Conservation (phyloP, 78 protist species). For the Speleostelium caveatum region DNA sequence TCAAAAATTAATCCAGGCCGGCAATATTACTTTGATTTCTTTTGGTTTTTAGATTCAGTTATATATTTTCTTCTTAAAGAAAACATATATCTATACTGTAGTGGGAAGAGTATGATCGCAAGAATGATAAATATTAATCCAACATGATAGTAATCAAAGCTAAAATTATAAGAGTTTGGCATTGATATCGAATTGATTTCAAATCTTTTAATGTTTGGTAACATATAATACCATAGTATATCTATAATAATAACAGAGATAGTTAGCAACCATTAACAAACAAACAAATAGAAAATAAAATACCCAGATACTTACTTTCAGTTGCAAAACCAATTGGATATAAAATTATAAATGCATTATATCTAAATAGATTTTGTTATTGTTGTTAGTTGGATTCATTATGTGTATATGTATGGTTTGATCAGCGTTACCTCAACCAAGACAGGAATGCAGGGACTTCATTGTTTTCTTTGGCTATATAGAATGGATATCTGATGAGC, state of each 20-base stretch:
- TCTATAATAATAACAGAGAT: background rate
- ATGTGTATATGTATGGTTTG: too few relatives aligned
- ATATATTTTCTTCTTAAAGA: conserved; percentile 27
- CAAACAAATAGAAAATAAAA: background rate
- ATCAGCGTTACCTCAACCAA: conserved; percentile 40
- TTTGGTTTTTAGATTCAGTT: background rate
- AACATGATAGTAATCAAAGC: conserved; percentile 40
- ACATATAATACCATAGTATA: conserved; percentile 49
- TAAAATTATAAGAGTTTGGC: conserved; percentile 41
- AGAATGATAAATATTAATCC: conserved; percentile 8
- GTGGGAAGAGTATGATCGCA: conserved; percentile 33
- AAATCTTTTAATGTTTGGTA: conserved; percentile 15
- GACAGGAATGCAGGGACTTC: conserved; percentile 14
- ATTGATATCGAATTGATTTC: conserved; percentile 9
- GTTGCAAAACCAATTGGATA: conserved; percentile 63
- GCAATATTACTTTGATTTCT: too few relatives aligned
- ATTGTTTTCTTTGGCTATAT: background rate
- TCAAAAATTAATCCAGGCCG: too few relatives aligned
- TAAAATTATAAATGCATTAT: conserved; percentile 57
- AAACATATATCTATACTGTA: conserved; percentile 48
- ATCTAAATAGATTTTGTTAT: too few relatives aligned
- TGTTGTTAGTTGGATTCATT: too few relatives aligned
- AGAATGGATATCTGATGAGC: conserved; percentile 50
- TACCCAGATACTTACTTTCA: conserved; percentile 25
- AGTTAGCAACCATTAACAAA: background rate